Percentiles rank a stretch among this genome's conserved stretches.
Conservation (phyloP, 2,329 filamentous ascomycete species). For the Diaporthe caulivora region DNA sequence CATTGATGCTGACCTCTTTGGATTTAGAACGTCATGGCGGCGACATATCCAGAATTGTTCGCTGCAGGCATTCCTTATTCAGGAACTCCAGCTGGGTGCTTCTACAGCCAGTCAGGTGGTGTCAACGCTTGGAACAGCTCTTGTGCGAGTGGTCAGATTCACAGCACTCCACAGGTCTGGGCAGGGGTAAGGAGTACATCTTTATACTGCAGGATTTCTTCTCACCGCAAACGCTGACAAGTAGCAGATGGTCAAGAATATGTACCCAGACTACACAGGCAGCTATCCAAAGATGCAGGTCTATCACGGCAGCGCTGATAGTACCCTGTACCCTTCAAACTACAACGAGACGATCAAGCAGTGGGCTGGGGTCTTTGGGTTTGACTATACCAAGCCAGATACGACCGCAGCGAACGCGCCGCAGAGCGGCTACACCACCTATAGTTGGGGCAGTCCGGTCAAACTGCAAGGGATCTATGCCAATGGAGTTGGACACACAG, state of each 20-base stretch:
- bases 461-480: constrained; percentile 49
- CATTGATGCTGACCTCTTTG: background rate
- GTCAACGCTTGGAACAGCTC: constrained; percentile 64
- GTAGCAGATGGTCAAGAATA: constrained; percentile 51
- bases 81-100: constrained; percentile 68
- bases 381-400: constrained; percentile 24
- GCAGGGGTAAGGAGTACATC: constrained; percentile 44
- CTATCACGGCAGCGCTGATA: constrained; percentile 60
- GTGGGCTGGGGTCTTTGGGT: constrained; percentile 58
- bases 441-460: constrained; percentile 53
- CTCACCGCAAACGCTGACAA: constrained; percentile 35
- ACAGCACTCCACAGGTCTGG: constrained; percentile 56
- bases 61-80: constrained; percentile 63
- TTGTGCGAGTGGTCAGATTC: constrained; percentile 64
- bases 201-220: background rate
- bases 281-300: constrained; percentile 53
- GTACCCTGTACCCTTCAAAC: constrained; percentile 53
- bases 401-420: constrained; percentile 50
- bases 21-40: constrained; percentile 58
- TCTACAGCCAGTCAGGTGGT: constrained; percentile 51
- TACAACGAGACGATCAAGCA: constrained; percentile 58
- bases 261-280: constrained; percentile 65
- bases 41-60: constrained; percentile 68
- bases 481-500: constrained; percentile 44
- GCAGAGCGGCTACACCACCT: constrained; percentile 53